Conservation (phyloP, 805 yeast genomes). For the Candida maesae region DNA sequence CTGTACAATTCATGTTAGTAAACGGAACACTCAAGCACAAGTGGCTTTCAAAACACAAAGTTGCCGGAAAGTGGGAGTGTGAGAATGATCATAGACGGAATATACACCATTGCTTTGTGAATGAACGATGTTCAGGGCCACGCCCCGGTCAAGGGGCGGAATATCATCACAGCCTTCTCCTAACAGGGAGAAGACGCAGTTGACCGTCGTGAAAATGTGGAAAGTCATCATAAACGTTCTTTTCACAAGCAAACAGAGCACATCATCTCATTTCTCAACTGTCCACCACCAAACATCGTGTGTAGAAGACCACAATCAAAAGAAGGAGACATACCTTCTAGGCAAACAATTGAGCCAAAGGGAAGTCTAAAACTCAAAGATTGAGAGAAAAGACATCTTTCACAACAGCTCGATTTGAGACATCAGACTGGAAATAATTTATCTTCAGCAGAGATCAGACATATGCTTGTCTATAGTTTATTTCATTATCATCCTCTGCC, state of each 20-base stretch:
- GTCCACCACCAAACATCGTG: too few species aligned
- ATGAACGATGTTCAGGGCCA: conserved; percentile 40
- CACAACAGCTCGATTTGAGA: conserved; percentile 14
- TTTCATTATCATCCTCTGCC: conserved; percentile 67
- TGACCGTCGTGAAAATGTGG: conserved; percentile 71
- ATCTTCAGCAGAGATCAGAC: conserved; percentile 78
- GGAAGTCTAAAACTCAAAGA: too few species aligned
- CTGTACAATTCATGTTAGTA: too few species aligned
- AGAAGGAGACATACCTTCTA: too few species aligned
- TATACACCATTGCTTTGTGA: background rate
- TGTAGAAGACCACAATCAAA: too few species aligned
- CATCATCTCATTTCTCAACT: too few species aligned
- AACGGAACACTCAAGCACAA: too few species aligned
- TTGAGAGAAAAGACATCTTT: background rate
- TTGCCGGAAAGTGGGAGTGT: too few species aligned
- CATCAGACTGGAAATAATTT: conserved; percentile 59
- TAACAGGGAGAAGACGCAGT: conserved; percentile 51
- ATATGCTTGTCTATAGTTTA: conserved; percentile 90
- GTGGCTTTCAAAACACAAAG: too few species aligned
- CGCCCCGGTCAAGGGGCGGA: conserved; percentile 84
- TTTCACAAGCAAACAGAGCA: background rate
- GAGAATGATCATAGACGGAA: too few species aligned
- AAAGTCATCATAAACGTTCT: conserved; percentile 49
- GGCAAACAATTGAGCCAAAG: too few species aligned
- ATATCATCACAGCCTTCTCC: conserved; percentile 62